Evolutionary conservation across 1,139 yeast genomes (phyloP), one percentile per base, ranked within the genome.

Genomic region (Hansenula lynferdii): DNA sequence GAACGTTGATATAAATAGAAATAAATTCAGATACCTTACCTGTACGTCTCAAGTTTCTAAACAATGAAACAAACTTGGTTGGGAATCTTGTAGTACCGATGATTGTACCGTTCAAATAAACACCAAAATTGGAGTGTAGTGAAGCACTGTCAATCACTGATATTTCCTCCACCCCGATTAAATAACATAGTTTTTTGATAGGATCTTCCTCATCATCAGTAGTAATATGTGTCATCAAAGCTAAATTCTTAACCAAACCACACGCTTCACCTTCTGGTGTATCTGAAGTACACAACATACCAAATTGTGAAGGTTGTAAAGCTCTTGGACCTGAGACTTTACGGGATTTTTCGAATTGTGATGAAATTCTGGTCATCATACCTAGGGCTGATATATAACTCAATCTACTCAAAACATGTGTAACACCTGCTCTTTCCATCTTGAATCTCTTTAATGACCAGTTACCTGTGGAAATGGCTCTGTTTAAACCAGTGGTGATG

Each of bases 401-500:
- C 66, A 92, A 94, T 69, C 99, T 80, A 64, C 94, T 94, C 65
- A 94, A 75, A 51, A 94, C 98, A 71, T 94, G 98, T 15, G 98
- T 92, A 38, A 94, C 99, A 75, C 99, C 99, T 9, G 98, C 99
- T 65, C 96, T 83, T 45, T 95, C 82, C 98, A 94, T 92, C 18
- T 97, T 97, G 66, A 92, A 94, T 81, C 90, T 92, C 64, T 92
- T 98, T 67, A 94, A 98, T 69, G 98, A 98, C 99, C 99, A 92
- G 68, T 94, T 92, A 72, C 99, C 99, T 15, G 99, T 92, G 37
- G 99, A 98, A 55, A 92, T 75, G 28, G 98, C 94, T 66, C 92
- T 94, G 62, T 95, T 85, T 64, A 92, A 77, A 61, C 99, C 99
- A 49, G 95, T 94, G 30, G 98, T 94, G 53, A 92, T 87, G 8